Percentiles rank a stretch among this genome's conserved stretches.
phyloP scores from a whole-genome alignment of 768 basidiomycete species.

The Gloeophyllum trabeum region DNA sequence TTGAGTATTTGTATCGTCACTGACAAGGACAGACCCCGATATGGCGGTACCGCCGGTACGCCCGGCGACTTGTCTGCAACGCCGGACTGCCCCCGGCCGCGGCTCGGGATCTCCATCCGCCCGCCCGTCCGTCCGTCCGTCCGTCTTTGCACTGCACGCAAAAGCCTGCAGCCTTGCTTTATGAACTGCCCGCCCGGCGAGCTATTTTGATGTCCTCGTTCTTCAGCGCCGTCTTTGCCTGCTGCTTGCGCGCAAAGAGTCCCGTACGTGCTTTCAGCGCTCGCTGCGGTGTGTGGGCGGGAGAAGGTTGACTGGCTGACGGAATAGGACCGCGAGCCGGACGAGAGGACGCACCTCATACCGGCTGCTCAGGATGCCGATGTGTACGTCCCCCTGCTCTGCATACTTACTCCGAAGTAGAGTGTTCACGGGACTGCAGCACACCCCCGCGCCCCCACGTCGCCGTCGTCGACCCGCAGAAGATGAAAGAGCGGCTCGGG shows the following conservation, averaged over 20 bases:
- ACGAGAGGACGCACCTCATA: constrained; percentile 21
- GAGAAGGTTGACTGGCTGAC: background rate
- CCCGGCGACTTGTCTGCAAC: no score
- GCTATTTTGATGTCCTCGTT: constrained; percentile 12
- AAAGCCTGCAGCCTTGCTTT: background rate
- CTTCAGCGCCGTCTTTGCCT: constrained; percentile 11
- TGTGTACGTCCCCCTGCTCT: constrained; percentile 11
- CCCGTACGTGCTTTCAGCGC: no score
- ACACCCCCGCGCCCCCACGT: constrained; percentile 10
- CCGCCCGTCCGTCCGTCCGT: no score
- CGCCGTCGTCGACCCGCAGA: constrained; percentile 35
- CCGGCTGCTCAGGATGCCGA: constrained; percentile 15
- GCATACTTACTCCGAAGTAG: background rate
- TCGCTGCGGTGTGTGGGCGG: background rate
- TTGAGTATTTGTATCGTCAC: no score
- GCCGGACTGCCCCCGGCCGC: no score
- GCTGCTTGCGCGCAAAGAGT: constrained; percentile 17
- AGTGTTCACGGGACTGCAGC: background rate
- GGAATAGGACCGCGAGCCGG: constrained; percentile 13
- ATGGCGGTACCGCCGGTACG: no score
- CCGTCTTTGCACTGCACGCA: no score
- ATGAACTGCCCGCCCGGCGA: constrained; percentile 1
- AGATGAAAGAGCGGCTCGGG: constrained; percentile 36
- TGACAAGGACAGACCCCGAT: no score
- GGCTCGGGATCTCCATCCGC: no score